Base-by-base conservation (phyloP, 805 yeast species). In the Metschnikowia bowlesiae region DNA sequence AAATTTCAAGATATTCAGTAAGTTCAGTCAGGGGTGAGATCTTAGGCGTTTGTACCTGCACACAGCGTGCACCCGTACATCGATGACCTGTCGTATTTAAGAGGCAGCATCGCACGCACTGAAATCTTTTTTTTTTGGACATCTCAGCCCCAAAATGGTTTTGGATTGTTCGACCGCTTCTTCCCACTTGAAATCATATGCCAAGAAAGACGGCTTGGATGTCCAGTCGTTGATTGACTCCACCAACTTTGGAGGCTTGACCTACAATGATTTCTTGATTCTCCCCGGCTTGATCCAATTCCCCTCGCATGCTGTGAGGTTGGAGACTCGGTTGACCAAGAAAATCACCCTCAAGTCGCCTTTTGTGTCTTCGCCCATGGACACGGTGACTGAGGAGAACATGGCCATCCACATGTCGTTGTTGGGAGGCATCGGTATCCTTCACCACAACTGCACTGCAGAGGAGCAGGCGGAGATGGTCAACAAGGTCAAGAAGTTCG, bases 391-490 rank as follows among this genome's bases (percentile, higher is more conserved):
- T 51, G 99, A 94, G 79, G 75, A 90, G 55, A 88, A 85, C 53
- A 94, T 94, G 99, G 99, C 99, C 58, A 92, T 94, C 62, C 84
- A 90, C 75, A 91, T 94, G 97, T 97, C 99, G 60, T 82, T 94
- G 60, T 81, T 91, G 63, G 99, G 99, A 71, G 99, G 99, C 74
- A 89, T 94, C 70, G 99, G 99, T 83, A 88, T 94, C 67, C 84
- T 94, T 63, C 99, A 94, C 74, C 97, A 94, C 79, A 94, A 94
- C 81, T 91, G 97, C 77, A 70, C 96, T 52, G 80, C 96, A 52
- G 98, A 92, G 50, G 98, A 90, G 70, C 99, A 94, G 76, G 99
- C 99, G 53, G 96, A 83, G 61, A 94, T 94, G 98, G 99, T 94
- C 55, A 87, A 81, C 71, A 88, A 87, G 75, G 99, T 94, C 62